Conservation (phyloP, 129 eudicot genomes). For the Helianthus tuberosus region DNA sequence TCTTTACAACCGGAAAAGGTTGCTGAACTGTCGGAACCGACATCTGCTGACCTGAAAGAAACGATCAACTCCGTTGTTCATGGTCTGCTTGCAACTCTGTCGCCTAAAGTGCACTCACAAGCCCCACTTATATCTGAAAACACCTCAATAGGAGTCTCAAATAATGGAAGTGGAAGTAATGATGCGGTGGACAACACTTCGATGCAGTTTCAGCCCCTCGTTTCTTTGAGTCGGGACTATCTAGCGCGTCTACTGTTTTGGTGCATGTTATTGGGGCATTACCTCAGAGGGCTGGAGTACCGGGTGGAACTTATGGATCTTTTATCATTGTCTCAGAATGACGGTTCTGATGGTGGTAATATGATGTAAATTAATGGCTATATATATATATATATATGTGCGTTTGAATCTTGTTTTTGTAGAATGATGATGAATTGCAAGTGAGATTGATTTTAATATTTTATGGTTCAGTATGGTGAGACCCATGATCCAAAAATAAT, state of each 20-base stretch:
- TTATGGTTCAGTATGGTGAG: background rate
- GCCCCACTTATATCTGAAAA: conserved; percentile 60
- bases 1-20: conserved; percentile 98
- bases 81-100: conserved; percentile 94
- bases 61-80: conserved; percentile 84
- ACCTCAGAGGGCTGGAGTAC: conserved; percentile 84
- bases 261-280: conserved; percentile 96
- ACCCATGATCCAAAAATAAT: background rate
- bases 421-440: background rate
- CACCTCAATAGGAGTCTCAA: conserved; percentile 53
- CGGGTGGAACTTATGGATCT: conserved; percentile 82
- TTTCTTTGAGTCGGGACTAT: conserved; percentile 86
- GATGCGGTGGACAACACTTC: conserved; percentile 93
- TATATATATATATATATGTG: background rate
- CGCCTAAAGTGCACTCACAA: conserved; percentile 95
- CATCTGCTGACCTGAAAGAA: conserved; percentile 77
- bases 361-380: conserved; percentile 36
- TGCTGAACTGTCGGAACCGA: conserved; percentile 92
- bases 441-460: background rate
- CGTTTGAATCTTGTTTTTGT: background rate
- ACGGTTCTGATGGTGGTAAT: conserved; percentile 39
- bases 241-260: conserved; percentile 92
- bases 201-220: conserved; percentile 78
- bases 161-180: conserved; percentile 40
- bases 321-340: conserved; percentile 53